A percentile compares a stretch with the other conserved stretches of the same genome.
These are phyloP conservation scores for Nakazawaea populi DNA, from an alignment of 805 yeast species.

Conservation along the genomic window DNA sequence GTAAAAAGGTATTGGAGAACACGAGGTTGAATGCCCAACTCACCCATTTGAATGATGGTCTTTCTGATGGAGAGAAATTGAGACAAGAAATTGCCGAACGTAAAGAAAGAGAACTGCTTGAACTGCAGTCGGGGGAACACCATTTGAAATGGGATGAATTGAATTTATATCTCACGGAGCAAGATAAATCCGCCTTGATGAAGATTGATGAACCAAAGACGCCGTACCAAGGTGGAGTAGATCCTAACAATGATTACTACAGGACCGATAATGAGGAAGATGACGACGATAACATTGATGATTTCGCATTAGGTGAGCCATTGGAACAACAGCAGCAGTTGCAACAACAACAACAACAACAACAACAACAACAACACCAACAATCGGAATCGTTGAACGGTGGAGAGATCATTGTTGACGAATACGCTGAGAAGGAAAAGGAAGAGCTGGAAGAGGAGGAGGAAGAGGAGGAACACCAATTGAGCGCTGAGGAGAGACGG, in stretches of 20 bases:
- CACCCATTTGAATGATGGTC: conserved; percentile 17
- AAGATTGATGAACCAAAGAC: conserved; percentile 93
- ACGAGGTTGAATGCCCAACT: conserved; percentile 66
- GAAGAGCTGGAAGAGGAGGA: conserved; percentile 30
- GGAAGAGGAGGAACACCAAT: conserved; percentile 31
- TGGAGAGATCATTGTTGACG: conserved; percentile 29
- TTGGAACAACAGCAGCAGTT: conserved; percentile 26
- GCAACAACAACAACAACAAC: neutral
- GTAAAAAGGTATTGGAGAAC: conserved; percentile 74
- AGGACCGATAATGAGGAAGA: conserved; percentile 60
- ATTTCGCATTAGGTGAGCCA: conserved; percentile 54
- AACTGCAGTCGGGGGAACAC: conserved; percentile 17
- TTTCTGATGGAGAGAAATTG: conserved; percentile 38
- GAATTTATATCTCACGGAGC: conserved; percentile 69
- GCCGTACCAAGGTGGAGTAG: conserved; percentile 87
- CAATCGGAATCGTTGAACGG: conserved; percentile 27
- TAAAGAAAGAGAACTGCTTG: conserved; percentile 19
- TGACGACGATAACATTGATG: conserved; percentile 34
- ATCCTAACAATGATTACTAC: conserved; percentile 77
- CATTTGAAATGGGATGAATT: conserved; percentile 82
- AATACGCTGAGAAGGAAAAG: conserved; percentile 11
- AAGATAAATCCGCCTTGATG: conserved; percentile 67
- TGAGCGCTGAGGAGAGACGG: conserved; percentile 56
- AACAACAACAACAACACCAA: neutral
- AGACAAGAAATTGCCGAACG: conserved; percentile 38